Conservation (phyloP, 176 grass and related monocot species). For the Hordeum marinum region DNA sequence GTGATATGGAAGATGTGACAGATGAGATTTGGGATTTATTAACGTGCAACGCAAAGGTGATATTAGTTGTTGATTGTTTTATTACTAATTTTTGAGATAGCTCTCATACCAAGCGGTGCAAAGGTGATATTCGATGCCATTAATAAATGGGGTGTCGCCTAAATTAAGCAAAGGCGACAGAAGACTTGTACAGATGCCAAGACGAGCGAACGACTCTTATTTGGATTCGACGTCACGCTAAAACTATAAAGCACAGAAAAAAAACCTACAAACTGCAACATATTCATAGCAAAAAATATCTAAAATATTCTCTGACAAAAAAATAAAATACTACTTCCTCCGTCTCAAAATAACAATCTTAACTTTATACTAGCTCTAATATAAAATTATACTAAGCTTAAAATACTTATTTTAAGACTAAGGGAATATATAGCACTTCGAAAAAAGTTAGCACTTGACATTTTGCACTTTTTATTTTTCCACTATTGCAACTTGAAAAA, state of each 20-base stretch:
- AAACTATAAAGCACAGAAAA: neutral
- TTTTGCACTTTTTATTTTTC: neutral
- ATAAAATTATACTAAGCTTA: too few relatives aligned
- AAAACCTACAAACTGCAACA: too few relatives aligned
- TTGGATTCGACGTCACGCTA: neutral
- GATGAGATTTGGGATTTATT: neutral
- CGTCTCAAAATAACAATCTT: too few relatives aligned
- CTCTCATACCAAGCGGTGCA: too few relatives aligned
- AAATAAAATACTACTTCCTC: too few relatives aligned
- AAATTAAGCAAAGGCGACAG: neutral
- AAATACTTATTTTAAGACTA: too few relatives aligned
- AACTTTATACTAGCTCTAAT: too few relatives aligned
- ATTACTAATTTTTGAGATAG: too few relatives aligned
- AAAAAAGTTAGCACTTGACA: neutral
- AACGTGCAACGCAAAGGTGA: neutral
- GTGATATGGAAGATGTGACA: neutral
- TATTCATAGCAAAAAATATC: too few relatives aligned
- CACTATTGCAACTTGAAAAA: neutral
- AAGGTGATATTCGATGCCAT: neutral
- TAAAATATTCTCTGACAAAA: neutral
- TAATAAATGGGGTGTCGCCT: neutral
- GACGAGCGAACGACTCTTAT: neutral
- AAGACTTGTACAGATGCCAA: neutral
- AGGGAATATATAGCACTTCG: too few relatives aligned
- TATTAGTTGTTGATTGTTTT: too few relatives aligned